Percentiles rank a stretch among this genome's conserved stretches.
Conservation (phyloP, 371 early-diverging fungal genomes). For the Lichtheimia ramosa region DNA sequence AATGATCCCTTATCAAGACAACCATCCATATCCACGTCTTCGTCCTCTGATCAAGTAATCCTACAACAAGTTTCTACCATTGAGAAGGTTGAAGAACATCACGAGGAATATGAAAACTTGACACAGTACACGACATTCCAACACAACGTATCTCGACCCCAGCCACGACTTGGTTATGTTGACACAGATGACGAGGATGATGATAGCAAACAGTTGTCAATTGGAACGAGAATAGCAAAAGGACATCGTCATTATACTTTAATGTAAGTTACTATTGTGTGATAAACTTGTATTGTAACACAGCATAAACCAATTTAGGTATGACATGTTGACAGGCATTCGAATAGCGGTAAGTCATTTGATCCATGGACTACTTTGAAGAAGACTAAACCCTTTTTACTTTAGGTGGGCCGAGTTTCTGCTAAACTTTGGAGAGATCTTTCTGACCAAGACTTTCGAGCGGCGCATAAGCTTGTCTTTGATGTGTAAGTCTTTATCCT, state of each 20-base stretch:
- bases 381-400: not conserved
- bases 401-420: conserved; percentile 65
- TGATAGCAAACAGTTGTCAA: conserved; percentile 39
- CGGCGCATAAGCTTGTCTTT: conserved; percentile 91
- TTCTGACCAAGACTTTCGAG: conserved; percentile 74
- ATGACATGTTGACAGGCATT: conserved; percentile 96
- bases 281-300: not conserved
- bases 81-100: conserved; percentile 30
- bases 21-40: not conserved
- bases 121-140: conserved; percentile 33
- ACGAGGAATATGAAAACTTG: conserved; percentile 33
- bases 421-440: conserved; percentile 77
- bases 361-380: conserved; percentile 1
- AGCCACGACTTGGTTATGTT: not conserved
- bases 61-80: not conserved
- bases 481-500: conserved; percentile 63
- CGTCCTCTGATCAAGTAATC: not conserved
- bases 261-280: conserved; percentile 60
- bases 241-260: conserved; percentile 75
- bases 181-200: conserved; percentile 49
- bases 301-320: conserved; percentile 59
- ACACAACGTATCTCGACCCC: conserved; percentile 31
- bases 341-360: conserved; percentile 67
- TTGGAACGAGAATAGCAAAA: conserved; percentile 67
- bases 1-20: not conserved